Evolutionary conservation across 768 basidiomycete genomes (phyloP), one percentile per base, ranked within the genome.

Genomic region (Lactarius hatsudake): DNA sequence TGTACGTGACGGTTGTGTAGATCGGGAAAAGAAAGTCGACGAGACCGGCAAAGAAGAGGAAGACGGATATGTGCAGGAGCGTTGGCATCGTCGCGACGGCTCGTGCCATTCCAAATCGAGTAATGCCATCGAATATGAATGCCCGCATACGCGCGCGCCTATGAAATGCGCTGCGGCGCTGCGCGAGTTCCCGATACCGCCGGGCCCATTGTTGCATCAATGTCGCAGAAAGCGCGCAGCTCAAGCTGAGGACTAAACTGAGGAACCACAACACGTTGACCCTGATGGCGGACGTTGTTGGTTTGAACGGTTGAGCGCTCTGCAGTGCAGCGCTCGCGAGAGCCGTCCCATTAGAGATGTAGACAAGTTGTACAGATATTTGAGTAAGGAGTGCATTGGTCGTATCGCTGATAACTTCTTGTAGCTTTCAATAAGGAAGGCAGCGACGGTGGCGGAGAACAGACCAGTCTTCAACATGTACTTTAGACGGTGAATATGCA

Each of bases 341-440:
- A 9, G 38, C 26, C 2, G 15, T 57, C 20, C 63, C 54, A 2
- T 32, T 57, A 1, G 63, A 32, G 2, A 42, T 36, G 34, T 26
- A 23, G 8, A 40, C n/a, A 23, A 57, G 20, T 34, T 64, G 54
- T 5, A 6, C 30, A 30, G 54, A 57, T 5, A 64, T 36, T 9
- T 64, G 63, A 18, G 40, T 8, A 17, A 64, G 63, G 28, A 64
- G 18, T 1, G 13, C 10, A 23, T 36, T 40, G 13, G 63, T 53
- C 1, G 43, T 23, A 32, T 63, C 63, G 5, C 43, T 15, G 42
- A 59, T 13, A 70, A 13, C 1, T 45, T 42, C 43, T 43, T 53
- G 26, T 69, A 69, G 42, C 62, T 60, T 40, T 69, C 68, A 15
- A 69, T 61, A n/a, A 70, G 53, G 51, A 70, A 64, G 17, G 69